A percentile compares a stretch with the other conserved stretches of the same genome.
phyloP scores from a whole-genome alignment of 441 rosid genomes.

The Isatis lusitanica region DNA sequence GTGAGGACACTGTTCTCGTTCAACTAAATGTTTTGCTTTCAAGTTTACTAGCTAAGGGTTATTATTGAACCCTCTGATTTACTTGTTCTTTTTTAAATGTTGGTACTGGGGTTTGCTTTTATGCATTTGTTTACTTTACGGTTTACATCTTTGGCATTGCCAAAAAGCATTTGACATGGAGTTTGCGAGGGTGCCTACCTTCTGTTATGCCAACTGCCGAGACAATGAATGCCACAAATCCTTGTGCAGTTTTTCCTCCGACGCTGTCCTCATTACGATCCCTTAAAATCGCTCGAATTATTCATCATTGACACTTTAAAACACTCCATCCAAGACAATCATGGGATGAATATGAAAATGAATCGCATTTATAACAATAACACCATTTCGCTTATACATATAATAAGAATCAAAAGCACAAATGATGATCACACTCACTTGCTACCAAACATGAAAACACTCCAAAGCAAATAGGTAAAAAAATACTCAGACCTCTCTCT shows the following conservation, averaged over 20 bases:
- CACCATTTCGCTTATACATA: not conserved
- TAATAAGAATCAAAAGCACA: not conserved
- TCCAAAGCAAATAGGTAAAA: not conserved
- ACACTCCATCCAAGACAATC: too few relatives aligned
- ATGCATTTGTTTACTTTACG: not conserved
- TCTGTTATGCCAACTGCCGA: not conserved
- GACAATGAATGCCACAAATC: not conserved
- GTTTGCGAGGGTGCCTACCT: not conserved
- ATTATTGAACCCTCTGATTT: constrained; percentile 13
- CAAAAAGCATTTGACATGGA: constrained; percentile 1
- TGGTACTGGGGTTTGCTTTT: constrained; percentile 16
- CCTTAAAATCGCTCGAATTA: too few relatives aligned
- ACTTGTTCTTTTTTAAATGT: not conserved
- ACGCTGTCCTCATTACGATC: not conserved
- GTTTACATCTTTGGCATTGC: not conserved
- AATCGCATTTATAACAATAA: not conserved
- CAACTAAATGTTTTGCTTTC: constrained; percentile 8
- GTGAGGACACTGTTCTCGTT: constrained; percentile 12
- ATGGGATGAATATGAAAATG: not conserved
- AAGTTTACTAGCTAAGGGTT: constrained; percentile 5
- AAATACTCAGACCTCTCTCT: not conserved
- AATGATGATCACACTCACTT: not conserved
- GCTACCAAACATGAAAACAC: not conserved
- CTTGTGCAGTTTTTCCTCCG: not conserved
- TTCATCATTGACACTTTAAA: not conserved